Evolutionary conservation across 495 filamentous ascomycete genomes (phyloP).

Genomic region (Penicillium goetzii): DNA sequence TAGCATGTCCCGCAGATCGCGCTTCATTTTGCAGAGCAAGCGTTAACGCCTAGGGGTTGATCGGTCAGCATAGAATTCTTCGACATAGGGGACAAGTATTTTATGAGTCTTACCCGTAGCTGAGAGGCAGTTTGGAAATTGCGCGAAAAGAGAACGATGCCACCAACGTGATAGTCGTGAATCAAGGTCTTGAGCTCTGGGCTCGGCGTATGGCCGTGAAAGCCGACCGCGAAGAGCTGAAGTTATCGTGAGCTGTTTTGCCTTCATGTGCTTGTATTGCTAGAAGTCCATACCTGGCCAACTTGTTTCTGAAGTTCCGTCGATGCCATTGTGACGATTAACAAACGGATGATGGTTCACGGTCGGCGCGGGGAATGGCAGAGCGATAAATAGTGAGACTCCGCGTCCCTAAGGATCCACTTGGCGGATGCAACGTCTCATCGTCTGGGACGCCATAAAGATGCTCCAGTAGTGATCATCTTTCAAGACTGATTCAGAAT

Average conservation of each 20-base stretch:
- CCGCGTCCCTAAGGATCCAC: conserved; percentile 4
- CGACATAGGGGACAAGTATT: not conserved
- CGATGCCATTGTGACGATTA: conserved; percentile 25
- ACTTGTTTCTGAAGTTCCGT: conserved; percentile 39
- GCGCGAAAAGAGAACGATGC: conserved; percentile 51
- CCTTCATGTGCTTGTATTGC: not conserved
- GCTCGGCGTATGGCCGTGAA: conserved; percentile 49
- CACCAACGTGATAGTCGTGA: conserved; percentile 49
- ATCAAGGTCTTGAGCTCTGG: conserved; percentile 54
- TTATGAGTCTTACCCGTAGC: conserved; percentile 36
- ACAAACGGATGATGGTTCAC: not conserved
- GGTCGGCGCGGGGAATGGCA: conserved; percentile 12
- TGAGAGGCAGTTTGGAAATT: conserved; percentile 48
- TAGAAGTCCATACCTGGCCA: conserved; percentile 31
- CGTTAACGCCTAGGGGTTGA: conserved; percentile 33
- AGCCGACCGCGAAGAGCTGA: conserved; percentile 56
- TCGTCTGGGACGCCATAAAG: not conserved
- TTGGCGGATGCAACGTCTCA: conserved; percentile 9
- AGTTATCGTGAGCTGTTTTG: conserved; percentile 10
- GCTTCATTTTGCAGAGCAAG: conserved; percentile 46
- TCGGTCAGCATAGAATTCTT: conserved; percentile 12
- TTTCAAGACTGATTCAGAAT: not conserved
- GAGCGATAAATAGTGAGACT: conserved; percentile 5
- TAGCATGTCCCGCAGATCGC: conserved; percentile 40
- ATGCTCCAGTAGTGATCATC: not conserved